Evolutionary conservation across 1,139 yeast species (phyloP).

Genomic region (Lodderomyces pseudojiufengensis): DNA sequence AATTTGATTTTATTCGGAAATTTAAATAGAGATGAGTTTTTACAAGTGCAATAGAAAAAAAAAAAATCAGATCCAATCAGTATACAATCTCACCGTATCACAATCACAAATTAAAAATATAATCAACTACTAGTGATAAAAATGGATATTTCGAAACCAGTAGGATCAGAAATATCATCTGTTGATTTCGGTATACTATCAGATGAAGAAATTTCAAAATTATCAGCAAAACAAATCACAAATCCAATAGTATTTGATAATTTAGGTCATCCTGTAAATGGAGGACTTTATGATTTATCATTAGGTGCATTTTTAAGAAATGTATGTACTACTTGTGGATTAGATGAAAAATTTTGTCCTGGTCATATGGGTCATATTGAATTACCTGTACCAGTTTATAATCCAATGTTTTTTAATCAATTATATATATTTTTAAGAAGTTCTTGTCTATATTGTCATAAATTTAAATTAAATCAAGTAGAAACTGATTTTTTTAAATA

Average conservation of each 20-base stretch:
- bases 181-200: conserved; percentile 90
- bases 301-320: conserved; percentile 90
- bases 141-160: conserved; percentile 97
- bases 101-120: too few relatives aligned
- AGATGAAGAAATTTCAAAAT: conserved; percentile 74
- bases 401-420: conserved; percentile 91
- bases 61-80: too few relatives aligned
- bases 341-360: conserved; percentile 92
- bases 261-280: conserved; percentile 90
- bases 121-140: too few relatives aligned
- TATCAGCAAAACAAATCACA: conserved; percentile 92
- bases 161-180: conserved; percentile 87
- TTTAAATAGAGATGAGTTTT: too few relatives aligned
- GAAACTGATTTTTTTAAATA: conserved; percentile 78
- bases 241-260: conserved; percentile 94
- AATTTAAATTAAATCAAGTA: conserved; percentile 61
- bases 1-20: too few relatives aligned
- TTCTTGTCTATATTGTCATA: conserved; percentile 87
- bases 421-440: conserved; percentile 80
- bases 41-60: too few relatives aligned
- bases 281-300: conserved; percentile 91
- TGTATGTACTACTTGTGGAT: conserved; percentile 92
- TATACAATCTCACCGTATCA: too few relatives aligned
- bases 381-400: conserved; percentile 91
- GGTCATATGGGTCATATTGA: conserved; percentile 99